Evolutionary conservation across 495 filamentous ascomycete genomes (phyloP).

Genomic region (Penicillium soppii): DNA sequence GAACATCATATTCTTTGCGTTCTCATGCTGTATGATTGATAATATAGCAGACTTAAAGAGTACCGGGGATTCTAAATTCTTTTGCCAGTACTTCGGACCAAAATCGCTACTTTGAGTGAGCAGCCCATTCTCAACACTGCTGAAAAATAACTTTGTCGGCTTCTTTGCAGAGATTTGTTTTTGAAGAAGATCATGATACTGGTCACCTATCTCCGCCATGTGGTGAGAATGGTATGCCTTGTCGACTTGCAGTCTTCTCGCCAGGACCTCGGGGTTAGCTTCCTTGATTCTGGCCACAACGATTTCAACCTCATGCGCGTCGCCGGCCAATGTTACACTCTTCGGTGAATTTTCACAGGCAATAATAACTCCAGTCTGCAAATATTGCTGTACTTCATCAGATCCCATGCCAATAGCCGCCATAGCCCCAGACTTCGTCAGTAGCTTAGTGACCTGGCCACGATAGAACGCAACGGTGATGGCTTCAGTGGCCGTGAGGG

Average conservation of each 20-base stretch:
- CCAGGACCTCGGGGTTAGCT: slow-evolving; percentile 32
- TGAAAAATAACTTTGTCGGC: slow-evolving; percentile 18
- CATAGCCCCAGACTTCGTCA: slow-evolving; percentile 22
- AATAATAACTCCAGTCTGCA: slow-evolving; percentile 17
- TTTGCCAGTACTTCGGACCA: slow-evolving; percentile 42
- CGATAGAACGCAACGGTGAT: slow-evolving; percentile 38
- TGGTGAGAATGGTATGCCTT: slow-evolving; percentile 35
- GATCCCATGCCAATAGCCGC: slow-evolving; percentile 24
- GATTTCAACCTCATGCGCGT: slow-evolving; percentile 36
- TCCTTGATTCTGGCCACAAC: slow-evolving; percentile 44
- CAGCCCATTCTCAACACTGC: slow-evolving; percentile 27
- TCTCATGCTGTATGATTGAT: slow-evolving; percentile 16
- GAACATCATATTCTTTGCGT: slow-evolving; percentile 30
- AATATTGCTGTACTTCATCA: slow-evolving; percentile 3
- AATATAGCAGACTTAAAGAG: too few relatives aligned
- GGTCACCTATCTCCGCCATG: slow-evolving; percentile 9
- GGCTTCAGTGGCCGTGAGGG: slow-evolving; percentile 37
- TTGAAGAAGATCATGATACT: slow-evolving; percentile 9
- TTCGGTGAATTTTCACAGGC: slow-evolving; percentile 29
- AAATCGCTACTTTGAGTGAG: slow-evolving; percentile 14
- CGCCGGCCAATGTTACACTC: slow-evolving; percentile 31
- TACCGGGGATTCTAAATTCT: slow-evolving; percentile 40
- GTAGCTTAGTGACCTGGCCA: slow-evolving; percentile 14
- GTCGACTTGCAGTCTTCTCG: slow-evolving; percentile 51
- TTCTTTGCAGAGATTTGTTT: slow-evolving; percentile 11